Percentiles rank a stretch among this genome's conserved stretches.
These are phyloP conservation scores for Butyriboletus loyo DNA, from an alignment of 768 basidiomycete genomes.

Conservation along the genomic window DNA sequence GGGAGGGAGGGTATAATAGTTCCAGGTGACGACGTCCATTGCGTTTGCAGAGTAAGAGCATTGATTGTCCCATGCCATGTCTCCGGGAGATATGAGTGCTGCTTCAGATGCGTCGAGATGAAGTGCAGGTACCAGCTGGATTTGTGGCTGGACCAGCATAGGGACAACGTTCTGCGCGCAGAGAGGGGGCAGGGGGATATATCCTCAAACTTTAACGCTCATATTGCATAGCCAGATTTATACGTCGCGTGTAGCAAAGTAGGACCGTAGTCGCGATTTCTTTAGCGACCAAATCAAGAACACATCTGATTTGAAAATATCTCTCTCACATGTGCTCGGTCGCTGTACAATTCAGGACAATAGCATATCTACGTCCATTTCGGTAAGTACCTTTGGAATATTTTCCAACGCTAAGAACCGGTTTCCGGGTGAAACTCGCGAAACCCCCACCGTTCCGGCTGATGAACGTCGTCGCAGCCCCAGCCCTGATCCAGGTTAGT, in stretches of 20 bases:
- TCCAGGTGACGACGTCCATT: conserved; percentile 42
- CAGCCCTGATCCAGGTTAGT: conserved; percentile 16
- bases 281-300: conserved; percentile 34
- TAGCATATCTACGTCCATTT: conserved; percentile 29
- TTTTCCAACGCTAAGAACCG: conserved; percentile 17
- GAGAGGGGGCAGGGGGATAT: conserved; percentile 18
- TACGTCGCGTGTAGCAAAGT: conserved; percentile 30
- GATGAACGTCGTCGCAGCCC: conserved; percentile 17
- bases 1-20: conserved; percentile 48
- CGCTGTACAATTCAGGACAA: conserved; percentile 25
- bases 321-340: conserved; percentile 32
- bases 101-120: conserved; percentile 58
- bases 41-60: conserved; percentile 34
- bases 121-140: conserved; percentile 47
- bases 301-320: conserved; percentile 32
- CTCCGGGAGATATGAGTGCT: conserved; percentile 47
- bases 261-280: conserved; percentile 23
- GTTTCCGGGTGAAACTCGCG: conserved; percentile 17
- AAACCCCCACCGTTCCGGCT: conserved; percentile 12
- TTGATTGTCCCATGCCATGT: conserved; percentile 49
- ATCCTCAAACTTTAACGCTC: conserved; percentile 18
- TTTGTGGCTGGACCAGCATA: conserved; percentile 15
- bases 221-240: conserved; percentile 28
- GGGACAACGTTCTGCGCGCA: conserved; percentile 6
- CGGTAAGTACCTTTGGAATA: conserved; percentile 14